phyloP scores from a whole-genome alignment of 2,329 filamentous ascomycete genomes.

The Hymenoscyphus linearis region DNA sequence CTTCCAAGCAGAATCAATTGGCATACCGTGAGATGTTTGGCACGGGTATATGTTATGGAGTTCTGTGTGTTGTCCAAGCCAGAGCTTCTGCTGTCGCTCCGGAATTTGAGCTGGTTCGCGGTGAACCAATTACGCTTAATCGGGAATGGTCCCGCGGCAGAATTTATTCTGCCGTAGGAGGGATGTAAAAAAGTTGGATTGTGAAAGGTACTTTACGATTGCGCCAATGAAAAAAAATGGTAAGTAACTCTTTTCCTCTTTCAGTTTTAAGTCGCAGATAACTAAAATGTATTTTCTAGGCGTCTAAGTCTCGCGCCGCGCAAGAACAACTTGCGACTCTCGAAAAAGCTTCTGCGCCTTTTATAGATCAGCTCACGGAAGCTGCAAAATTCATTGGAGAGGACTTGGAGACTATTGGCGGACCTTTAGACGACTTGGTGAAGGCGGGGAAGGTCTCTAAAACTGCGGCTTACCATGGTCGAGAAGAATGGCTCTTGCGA shows the following conservation, averaged over 20 bases:
- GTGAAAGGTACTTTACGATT: not conserved
- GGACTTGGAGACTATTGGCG: slow-evolving; percentile 22
- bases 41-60: not conserved
- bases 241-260: slow-evolving; percentile 3
- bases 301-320: slow-evolving; percentile 28
- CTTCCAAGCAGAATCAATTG: slow-evolving; percentile 5
- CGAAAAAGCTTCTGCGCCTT: slow-evolving; percentile 32
- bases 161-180: slow-evolving; percentile 9
- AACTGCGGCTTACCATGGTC: slow-evolving; percentile 30
- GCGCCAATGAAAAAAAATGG: slow-evolving; percentile 14
- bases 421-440: slow-evolving; percentile 4
- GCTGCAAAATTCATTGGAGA: slow-evolving; percentile 31
- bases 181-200: slow-evolving; percentile 2
- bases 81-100: slow-evolving; percentile 5
- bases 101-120: slow-evolving; percentile 1
- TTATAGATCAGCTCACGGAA: slow-evolving; percentile 32
- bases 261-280: not conserved
- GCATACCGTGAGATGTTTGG: slow-evolving; percentile 14
- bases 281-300: slow-evolving; percentile 17
- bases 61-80: not conserved
- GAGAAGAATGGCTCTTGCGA: slow-evolving; percentile 61
- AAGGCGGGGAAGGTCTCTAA: not conserved
- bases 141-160: slow-evolving; percentile 4
- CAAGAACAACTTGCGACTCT: slow-evolving; percentile 31
- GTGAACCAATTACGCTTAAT: slow-evolving; percentile 1